Percentiles rank a stretch among this genome's conserved stretches.
Evolutionary conservation across 75 land plant genomes (phyloP).

Genomic region (Picea sitchensis): DNA sequence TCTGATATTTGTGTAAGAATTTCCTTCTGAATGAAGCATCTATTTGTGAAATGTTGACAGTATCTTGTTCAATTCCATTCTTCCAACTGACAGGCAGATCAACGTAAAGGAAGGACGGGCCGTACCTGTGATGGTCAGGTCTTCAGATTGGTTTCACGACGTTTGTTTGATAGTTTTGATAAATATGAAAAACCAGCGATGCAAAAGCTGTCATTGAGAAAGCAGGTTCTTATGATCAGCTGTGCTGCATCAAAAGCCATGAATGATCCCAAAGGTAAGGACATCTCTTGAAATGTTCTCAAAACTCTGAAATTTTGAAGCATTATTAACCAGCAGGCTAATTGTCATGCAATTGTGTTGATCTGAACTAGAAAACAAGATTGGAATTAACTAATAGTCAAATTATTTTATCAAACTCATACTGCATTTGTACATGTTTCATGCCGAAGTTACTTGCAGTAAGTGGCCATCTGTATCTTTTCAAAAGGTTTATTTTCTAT

Average conservation of each 20-base stretch:
- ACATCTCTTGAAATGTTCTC: neutral
- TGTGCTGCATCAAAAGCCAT: constrained; percentile 74
- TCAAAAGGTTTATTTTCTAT: neutral
- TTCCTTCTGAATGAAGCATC: neutral
- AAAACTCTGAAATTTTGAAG: neutral
- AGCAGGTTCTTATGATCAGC: constrained; percentile 72
- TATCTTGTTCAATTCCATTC: neutral
- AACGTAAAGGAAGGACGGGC: constrained; percentile 89
- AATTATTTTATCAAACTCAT: neutral
- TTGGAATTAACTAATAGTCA: neutral
- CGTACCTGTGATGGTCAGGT: constrained; percentile 88
- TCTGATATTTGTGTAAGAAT: neutral
- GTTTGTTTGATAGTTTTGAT: constrained; percentile 37
- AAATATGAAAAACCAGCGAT: constrained; percentile 70
- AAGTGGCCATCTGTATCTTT: neutral
- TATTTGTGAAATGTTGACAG: neutral
- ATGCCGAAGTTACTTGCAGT: neutral
- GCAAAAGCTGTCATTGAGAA: constrained; percentile 66
- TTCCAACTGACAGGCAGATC: constrained; percentile 60
- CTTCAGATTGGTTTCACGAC: constrained; percentile 60
- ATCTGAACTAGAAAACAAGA: neutral
- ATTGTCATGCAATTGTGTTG: neutral
- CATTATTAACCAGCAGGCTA: neutral
- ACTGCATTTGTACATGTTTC: neutral
- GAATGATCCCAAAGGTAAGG: constrained; percentile 78